A percentile compares a stretch with the other conserved stretches of the same genome.
phyloP scores from a whole-genome alignment of 768 basidiomycete species.

The Macrolepiota albuminosa region DNA sequence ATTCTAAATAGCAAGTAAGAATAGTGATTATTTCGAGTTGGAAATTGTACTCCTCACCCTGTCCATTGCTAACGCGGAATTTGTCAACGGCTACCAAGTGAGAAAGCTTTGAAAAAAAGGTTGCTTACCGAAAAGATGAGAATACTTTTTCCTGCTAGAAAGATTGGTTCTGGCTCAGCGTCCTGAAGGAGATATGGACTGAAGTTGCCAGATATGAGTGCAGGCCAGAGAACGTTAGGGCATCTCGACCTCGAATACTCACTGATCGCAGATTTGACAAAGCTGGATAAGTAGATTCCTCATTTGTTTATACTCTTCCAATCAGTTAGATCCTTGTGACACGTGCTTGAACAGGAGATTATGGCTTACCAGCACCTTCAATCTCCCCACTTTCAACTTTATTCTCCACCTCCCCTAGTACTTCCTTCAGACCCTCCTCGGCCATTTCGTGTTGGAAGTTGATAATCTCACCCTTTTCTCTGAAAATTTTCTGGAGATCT shows the following conservation, averaged over 20 bases:
- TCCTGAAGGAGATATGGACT: slow-evolving; percentile 49
- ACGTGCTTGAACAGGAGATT: background rate
- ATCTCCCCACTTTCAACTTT: slow-evolving; percentile 27
- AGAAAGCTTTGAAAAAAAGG: background rate
- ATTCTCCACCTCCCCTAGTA: background rate
- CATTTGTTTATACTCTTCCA: slow-evolving; percentile 46
- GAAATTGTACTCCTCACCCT: slow-evolving; percentile 23
- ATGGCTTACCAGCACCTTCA: slow-evolving; percentile 23
- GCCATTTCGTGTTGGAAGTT: slow-evolving; percentile 20
- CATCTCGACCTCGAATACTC: slow-evolving; percentile 13
- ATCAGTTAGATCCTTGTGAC: background rate
- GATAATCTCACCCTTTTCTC: slow-evolving; percentile 8
- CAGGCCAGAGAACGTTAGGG: background rate
- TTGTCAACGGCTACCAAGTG: background rate
- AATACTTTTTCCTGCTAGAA: slow-evolving; percentile 58
- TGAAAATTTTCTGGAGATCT: slow-evolving; percentile 46
- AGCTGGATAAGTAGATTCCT: slow-evolving; percentile 73
- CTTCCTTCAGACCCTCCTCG: slow-evolving; percentile 20
- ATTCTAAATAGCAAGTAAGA: slow-evolving; percentile 35
- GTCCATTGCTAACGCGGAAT: slow-evolving; percentile 53
- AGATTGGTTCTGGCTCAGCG: slow-evolving; percentile 43
- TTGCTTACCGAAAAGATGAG: slow-evolving; percentile 61
- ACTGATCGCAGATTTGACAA: slow-evolving; percentile 69
- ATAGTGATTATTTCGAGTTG: background rate
- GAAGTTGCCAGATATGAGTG: background rate